phyloP scores from a whole-genome alignment of 2,329 filamentous ascomycete species.

The Grosmannia clavigera region DNA sequence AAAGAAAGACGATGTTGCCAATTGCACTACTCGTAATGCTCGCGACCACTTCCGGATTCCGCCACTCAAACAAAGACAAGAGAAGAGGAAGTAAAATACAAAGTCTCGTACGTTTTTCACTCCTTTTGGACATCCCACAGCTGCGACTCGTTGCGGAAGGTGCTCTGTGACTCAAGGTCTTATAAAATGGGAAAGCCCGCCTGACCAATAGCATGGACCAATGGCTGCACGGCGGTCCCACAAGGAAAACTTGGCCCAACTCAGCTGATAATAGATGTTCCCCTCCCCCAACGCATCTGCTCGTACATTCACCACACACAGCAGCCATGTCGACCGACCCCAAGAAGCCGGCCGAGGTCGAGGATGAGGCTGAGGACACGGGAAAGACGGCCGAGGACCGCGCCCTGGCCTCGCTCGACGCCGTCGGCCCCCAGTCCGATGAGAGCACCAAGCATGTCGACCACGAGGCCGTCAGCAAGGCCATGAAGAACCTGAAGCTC shows the following conservation, averaged over 20 bases:
- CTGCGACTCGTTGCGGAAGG: not conserved
- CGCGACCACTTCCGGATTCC: not conserved
- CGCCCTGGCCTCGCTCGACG: slow-evolving; percentile 59
- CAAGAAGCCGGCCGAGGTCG: slow-evolving; percentile 35
- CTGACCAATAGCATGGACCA: not conserved
- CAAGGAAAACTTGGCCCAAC: not conserved
- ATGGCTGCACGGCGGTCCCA: not conserved
- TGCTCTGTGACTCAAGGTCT: not conserved
- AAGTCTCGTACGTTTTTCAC: not conserved
- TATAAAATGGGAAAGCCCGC: not conserved
- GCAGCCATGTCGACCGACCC: slow-evolving; percentile 9
- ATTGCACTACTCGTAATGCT: not conserved
- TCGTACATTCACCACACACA: not conserved
- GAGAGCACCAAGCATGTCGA: slow-evolving; percentile 45
- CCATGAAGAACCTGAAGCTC: slow-evolving; percentile 50
- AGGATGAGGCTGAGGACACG: slow-evolving; percentile 35
- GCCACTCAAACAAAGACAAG: not conserved
- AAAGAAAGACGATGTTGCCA: not conserved
- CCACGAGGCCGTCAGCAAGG: slow-evolving; percentile 56
- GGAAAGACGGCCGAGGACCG: slow-evolving; percentile 63
- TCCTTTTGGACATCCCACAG: not conserved
- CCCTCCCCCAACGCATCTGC: not conserved
- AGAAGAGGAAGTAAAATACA: not conserved
- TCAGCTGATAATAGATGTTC: not conserved
- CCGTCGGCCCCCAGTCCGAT: slow-evolving; percentile 34